Percentiles rank a stretch among this genome's conserved stretches.
phyloP scores from a whole-genome alignment of 176 grass and related monocot species.

The Miscanthus lutarioriparius region DNA sequence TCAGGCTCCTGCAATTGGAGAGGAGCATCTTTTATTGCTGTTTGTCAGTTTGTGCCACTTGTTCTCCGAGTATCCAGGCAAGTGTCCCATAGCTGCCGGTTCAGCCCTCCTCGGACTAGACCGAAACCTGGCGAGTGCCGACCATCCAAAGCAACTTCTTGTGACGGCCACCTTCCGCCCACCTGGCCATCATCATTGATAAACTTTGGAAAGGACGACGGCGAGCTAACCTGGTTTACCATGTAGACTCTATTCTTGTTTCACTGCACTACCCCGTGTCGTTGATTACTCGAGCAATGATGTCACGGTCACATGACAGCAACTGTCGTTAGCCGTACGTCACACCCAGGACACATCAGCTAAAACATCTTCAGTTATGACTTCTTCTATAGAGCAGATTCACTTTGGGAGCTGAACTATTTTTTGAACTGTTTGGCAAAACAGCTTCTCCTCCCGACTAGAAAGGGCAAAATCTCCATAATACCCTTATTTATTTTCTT shows the following conservation, averaged over 20 bases:
- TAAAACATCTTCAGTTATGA: no score
- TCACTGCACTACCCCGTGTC: neutral
- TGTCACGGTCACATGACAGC: neutral
- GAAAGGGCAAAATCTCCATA: no score
- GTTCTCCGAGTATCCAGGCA: neutral
- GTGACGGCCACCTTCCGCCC: neutral
- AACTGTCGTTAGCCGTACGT: neutral
- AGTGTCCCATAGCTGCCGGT: neutral
- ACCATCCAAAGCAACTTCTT: neutral
- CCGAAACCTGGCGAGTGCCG: no score
- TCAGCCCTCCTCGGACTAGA: neutral
- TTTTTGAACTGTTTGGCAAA: no score
- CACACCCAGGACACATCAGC: no score
- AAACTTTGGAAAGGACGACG: neutral
- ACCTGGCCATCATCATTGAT: neutral
- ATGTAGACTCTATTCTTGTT: no score
- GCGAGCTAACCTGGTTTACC: no score
- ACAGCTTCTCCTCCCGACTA: no score
- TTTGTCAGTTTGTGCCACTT: slow-evolving; percentile 11
- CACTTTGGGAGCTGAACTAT: no score
- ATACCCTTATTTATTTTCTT: no score
- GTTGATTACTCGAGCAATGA: slow-evolving; percentile 15
- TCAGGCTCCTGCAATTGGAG: neutral
- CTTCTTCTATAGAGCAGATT: no score
- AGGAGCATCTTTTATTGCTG: neutral